A percentile compares a stretch with the other conserved stretches of the same genome.
Conservation (phyloP, 768 basidiomycete species). For the Sporobolomyces pararoseus region DNA sequence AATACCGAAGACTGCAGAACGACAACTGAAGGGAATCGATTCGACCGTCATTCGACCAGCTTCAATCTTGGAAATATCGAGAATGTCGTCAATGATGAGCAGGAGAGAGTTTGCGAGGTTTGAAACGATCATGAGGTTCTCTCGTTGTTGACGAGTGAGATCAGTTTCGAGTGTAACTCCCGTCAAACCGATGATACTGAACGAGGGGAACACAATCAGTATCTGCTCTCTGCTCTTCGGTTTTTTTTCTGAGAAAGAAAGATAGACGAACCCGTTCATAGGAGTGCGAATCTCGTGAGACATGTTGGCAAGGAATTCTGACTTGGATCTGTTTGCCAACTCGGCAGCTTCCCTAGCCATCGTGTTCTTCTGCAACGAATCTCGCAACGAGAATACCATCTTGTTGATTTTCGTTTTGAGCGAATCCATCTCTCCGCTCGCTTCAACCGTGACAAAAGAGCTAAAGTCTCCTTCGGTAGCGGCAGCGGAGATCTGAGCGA, state of each 20-base stretch:
- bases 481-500: constrained; percentile 96
- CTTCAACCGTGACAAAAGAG: constrained; percentile 97
- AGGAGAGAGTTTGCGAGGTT: constrained; percentile 86
- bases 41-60: constrained; percentile 99
- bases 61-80: constrained; percentile 99
- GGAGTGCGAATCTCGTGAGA: constrained; percentile 89
- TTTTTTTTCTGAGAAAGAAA: too few relatives aligned
- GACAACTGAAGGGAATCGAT: constrained; percentile 92
- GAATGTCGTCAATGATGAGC: constrained; percentile 96
- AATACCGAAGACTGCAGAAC: constrained; percentile 95
- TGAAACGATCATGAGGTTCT: constrained; percentile 91
- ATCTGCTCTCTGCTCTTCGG: too few relatives aligned
- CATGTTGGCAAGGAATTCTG: constrained; percentile 99
- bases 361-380: constrained; percentile 97
- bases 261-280: constrained; percentile 71
- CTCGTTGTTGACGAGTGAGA: constrained; percentile 85
- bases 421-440: constrained; percentile 97
- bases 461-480: constrained; percentile 99
- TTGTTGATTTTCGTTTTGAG: constrained; percentile 98
- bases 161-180: constrained; percentile 95
- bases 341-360: constrained; percentile 95
- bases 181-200: constrained; percentile 99
- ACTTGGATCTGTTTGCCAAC: constrained; percentile 93
- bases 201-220: constrained; percentile 79
- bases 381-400: constrained; percentile 96